Base-by-base conservation (phyloP, 345 rosid species). In the Lenwebbia sp. region DNA sequence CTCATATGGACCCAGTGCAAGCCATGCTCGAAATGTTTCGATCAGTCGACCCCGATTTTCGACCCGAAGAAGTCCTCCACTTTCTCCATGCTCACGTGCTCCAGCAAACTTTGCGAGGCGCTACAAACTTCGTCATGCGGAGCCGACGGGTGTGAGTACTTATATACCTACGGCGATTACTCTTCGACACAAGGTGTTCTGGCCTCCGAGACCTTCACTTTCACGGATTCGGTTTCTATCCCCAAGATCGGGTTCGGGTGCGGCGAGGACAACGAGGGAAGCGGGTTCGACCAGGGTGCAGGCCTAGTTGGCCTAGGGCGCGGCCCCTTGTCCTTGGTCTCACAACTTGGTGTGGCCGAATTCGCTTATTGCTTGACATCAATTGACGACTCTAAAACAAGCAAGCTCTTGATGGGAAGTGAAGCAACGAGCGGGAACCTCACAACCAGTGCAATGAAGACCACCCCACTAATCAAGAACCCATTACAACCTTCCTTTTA, bases 1-100 rank as follows among this genome's bases (percentile, higher is more conserved):
- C 89, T 97, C 57, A 95, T 97, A 56, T 97, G 99, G 99, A 97
- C 99, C 25, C 99, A 96, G 57, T 97, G 99, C 90, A 91, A 94
- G 90, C 99, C 98, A 7, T 97, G 99, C 37, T 83, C 84, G 0
- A 91, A 95, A 54, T 97, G 98, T 85, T 97, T 88, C 19, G 82
- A 91, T 52, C 99, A 97, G 86, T 91, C 98, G 1, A 92, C 94
- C 7, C 97, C 98, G 0, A 90, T 97, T 30, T 97, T 95, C 40
- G 95, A 97, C 85, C 99, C 99, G 0, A 82, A 74, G 81, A 92
- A 89, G 28, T 97, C 99, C 28, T 92, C 96, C 1, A 86, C 96
- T 4, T 97, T 93, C 91, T 88, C 94, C 0, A 89, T 88, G 82
- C 54, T 94, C 10, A 58, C 94, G 23, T 97, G 99, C 86, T 90